A percentile compares a stretch with the other conserved stretches of the same genome.
These are phyloP conservation scores for Adansonia gregorii DNA, from an alignment of 441 rosid species.

Conservation along the genomic window DNA sequence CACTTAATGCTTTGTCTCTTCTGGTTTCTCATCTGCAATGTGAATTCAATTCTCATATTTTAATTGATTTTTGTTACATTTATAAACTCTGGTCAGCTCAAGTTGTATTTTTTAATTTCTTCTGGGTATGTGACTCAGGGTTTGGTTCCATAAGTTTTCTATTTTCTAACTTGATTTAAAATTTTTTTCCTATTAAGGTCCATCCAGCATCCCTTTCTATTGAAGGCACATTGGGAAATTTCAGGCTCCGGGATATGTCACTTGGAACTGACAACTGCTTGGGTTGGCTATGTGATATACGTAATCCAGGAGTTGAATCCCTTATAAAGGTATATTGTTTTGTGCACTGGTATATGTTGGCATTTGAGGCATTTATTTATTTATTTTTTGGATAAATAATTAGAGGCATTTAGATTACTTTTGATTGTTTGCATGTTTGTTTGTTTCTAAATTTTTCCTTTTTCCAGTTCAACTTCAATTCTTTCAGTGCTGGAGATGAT, in stretches of 20 bases:
- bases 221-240: conserved; percentile 96
- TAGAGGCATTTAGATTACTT: conserved; percentile 27
- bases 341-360: conserved; percentile 6
- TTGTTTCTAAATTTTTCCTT: conserved; percentile 31
- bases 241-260: conserved; percentile 94
- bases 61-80: neutral
- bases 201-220: conserved; percentile 91
- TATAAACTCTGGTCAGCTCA: neutral
- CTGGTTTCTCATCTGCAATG: neutral
- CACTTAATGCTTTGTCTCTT: conserved; percentile 13
- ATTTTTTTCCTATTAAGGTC: conserved; percentile 53
- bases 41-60: neutral
- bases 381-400: neutral
- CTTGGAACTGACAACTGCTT: conserved; percentile 76
- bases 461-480: conserved; percentile 85
- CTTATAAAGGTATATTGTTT: conserved; percentile 71
- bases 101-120: neutral
- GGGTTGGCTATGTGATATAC: conserved; percentile 99
- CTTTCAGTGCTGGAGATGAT: conserved; percentile 94
- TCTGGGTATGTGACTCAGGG: neutral
- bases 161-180: conserved; percentile 34
- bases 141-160: neutral
- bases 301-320: conserved; percentile 95
- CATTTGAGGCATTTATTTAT: conserved; percentile 19
- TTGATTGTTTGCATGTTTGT: conserved; percentile 1